phyloP scores from a whole-genome alignment of 495 filamentous ascomycete species.

The Neurospora sp. region DNA sequence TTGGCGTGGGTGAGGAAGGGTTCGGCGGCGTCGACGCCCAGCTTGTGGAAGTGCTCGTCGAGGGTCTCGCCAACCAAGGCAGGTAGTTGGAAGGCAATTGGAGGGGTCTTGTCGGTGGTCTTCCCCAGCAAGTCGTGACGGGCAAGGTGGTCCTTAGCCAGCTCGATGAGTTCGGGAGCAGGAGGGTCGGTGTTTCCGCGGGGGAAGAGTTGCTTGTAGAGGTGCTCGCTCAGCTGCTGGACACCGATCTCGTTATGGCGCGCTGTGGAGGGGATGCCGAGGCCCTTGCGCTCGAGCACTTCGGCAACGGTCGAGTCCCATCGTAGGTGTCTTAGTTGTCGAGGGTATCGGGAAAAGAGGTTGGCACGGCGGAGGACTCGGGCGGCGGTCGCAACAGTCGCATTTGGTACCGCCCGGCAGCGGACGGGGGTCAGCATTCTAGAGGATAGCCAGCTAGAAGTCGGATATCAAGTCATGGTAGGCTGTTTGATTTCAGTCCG shows the following conservation, averaged over 20 bases:
- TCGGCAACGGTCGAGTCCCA: slow-evolving; percentile 26
- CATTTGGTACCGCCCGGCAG: slow-evolving; percentile 24
- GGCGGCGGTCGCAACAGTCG: slow-evolving; percentile 19
- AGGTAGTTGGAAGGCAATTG: slow-evolving; percentile 81
- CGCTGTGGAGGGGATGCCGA: slow-evolving; percentile 44
- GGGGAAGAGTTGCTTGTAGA: slow-evolving; percentile 74
- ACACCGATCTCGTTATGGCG: slow-evolving; percentile 89
- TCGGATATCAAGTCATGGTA: slow-evolving; percentile 15
- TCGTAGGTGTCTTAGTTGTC: slow-evolving; percentile 21
- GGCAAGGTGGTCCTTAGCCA: slow-evolving; percentile 73
- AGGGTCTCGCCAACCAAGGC: slow-evolving; percentile 65
- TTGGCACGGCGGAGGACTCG: slow-evolving; percentile 31
- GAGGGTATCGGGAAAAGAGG: slow-evolving; percentile 4
- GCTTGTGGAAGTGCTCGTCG: slow-evolving; percentile 90
- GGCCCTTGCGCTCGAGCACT: slow-evolving; percentile 6
- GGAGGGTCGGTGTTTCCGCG: slow-evolving; percentile 39
- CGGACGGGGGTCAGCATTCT: slow-evolving; percentile 32
- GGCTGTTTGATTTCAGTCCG: not conserved
- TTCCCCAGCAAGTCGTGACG: slow-evolving; percentile 87
- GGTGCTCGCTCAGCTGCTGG: slow-evolving; percentile 75
- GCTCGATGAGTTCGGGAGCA: slow-evolving; percentile 57
- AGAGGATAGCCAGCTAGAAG: not conserved
- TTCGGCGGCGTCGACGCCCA: slow-evolving; percentile 80
- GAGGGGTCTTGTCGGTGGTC: slow-evolving; percentile 61
- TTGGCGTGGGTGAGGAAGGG: slow-evolving; percentile 74